A percentile compares a stretch with the other conserved stretches of the same genome.
These are phyloP conservation scores for Aspergillus flavus DNA, from an alignment of 2,329 filamentous ascomycete species.

Conservation along the genomic window DNA sequence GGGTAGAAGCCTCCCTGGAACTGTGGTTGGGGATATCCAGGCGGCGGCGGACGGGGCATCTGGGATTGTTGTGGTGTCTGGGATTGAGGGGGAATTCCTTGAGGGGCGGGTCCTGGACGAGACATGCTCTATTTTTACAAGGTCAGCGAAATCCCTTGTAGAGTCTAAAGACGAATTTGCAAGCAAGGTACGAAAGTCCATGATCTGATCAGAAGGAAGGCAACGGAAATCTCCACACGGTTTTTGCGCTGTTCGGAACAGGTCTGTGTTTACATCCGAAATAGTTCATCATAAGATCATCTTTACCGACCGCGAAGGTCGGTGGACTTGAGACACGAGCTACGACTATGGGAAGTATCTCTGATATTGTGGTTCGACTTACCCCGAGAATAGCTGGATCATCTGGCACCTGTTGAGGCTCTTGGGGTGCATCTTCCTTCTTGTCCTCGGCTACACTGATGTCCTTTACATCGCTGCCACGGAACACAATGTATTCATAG, in stretches of 20 bases:
- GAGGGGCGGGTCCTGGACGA: constrained; percentile 42
- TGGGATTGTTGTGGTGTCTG: constrained; percentile 52
- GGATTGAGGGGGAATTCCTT: constrained; percentile 38
- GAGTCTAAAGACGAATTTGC: constrained; percentile 8
- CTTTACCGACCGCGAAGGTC: constrained; percentile 17
- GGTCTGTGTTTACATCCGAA: constrained; percentile 91
- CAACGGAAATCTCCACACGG: constrained; percentile 98
- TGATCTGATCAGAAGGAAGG: constrained; percentile 92
- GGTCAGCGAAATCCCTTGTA: constrained; percentile 23
- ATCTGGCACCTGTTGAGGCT: constrained; percentile 78
- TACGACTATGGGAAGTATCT: background rate
- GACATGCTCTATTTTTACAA: constrained; percentile 43
- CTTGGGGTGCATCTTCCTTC: constrained; percentile 70
- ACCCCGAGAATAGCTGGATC: constrained; percentile 97
- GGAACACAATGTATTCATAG: constrained; percentile 98
- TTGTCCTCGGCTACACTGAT: constrained; percentile 86
- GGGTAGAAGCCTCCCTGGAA: constrained; percentile 48
- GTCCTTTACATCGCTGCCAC: constrained; percentile 97
- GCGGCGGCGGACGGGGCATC: constrained; percentile 36
- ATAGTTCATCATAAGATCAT: constrained; percentile 73
- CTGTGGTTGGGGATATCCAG: constrained; percentile 45
- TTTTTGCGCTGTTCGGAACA: constrained; percentile 82
- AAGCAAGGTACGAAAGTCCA: constrained; percentile 16
- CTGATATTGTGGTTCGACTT: constrained; percentile 56
- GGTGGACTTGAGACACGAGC: constrained; percentile 12